These are phyloP conservation scores for Ramularia endophylla DNA, from an alignment of 2,329 filamentous ascomycete species.

Conservation along the genomic window DNA sequence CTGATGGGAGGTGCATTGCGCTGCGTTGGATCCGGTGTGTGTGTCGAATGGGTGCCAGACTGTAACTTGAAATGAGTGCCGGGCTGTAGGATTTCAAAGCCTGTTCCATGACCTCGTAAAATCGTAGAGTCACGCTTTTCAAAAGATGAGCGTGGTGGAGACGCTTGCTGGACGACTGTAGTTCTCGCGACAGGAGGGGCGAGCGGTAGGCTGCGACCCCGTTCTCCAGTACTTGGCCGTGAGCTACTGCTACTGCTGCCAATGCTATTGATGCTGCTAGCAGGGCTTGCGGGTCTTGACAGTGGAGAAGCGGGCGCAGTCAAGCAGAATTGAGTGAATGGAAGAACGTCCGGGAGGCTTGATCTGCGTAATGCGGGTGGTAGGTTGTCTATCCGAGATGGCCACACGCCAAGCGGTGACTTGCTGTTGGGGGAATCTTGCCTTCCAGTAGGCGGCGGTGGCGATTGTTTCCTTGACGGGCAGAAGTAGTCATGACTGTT, in stretches of 20 bases:
- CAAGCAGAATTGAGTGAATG: conserved; percentile 28
- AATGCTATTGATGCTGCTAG: neutral
- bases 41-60: too few species aligned
- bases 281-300: conserved; percentile 3
- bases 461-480: neutral
- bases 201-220: neutral
- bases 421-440: too few species aligned
- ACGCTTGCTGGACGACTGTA: neutral
- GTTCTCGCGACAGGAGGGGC: neutral
- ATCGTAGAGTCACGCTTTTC: conserved; percentile 22
- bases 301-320: conserved; percentile 21
- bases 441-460: conserved; percentile 1
- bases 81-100: conserved; percentile 32
- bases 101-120: conserved; percentile 29
- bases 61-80: conserved; percentile 24
- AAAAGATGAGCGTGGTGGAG: conserved; percentile 16
- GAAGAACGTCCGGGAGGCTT: conserved; percentile 28
- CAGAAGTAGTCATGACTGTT: conserved; percentile 1
- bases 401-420: too few species aligned
- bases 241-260: conserved; percentile 1
- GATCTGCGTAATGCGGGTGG: conserved; percentile 23
- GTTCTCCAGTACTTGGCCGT: neutral
- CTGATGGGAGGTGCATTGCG: neutral
- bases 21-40: too few species aligned
- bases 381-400: conserved; percentile 21